phyloP scores from a whole-genome alignment of 345 rosid species.

The Hibiscus tridactylites region DNA sequence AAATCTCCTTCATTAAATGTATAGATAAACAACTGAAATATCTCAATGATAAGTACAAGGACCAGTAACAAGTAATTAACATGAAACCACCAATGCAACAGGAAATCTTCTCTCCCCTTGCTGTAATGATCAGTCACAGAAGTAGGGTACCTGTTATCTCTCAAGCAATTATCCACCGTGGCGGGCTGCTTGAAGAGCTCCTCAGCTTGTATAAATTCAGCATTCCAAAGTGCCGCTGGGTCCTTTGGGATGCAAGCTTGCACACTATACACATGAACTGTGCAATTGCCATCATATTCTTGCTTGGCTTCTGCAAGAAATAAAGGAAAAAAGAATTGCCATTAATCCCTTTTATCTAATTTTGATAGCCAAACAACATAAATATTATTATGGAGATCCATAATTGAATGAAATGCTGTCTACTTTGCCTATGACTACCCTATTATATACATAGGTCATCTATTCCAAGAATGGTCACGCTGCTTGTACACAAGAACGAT shows the following conservation, averaged over 20 bases:
- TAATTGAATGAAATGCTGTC: not conserved
- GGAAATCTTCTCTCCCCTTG: not conserved
- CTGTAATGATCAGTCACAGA: not conserved
- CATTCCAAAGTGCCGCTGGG: constrained; percentile 73
- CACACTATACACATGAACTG: constrained; percentile 73
- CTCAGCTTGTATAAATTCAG: constrained; percentile 86
- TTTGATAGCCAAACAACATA: not conserved
- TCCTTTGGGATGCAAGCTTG: constrained; percentile 80
- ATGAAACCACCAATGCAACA: not conserved
- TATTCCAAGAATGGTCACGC: not conserved
- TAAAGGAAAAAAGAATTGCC: not conserved
- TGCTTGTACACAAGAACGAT: not conserved
- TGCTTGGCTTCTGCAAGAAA: constrained; percentile 62
- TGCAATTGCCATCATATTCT: constrained; percentile 59
- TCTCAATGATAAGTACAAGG: not conserved
- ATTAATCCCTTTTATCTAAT: not conserved
- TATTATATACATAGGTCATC: not conserved
- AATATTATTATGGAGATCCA: not conserved
- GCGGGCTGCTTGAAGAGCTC: constrained; percentile 65
- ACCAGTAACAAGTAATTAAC: not conserved
- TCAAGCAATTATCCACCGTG: constrained; percentile 60
- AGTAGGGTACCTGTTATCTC: constrained; percentile 63
- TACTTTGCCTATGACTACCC: not conserved
- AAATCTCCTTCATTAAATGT: not conserved
- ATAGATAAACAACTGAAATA: not conserved